Base-by-base conservation (phyloP, 805 yeast species). In the Limtongia smithiae region DNA sequence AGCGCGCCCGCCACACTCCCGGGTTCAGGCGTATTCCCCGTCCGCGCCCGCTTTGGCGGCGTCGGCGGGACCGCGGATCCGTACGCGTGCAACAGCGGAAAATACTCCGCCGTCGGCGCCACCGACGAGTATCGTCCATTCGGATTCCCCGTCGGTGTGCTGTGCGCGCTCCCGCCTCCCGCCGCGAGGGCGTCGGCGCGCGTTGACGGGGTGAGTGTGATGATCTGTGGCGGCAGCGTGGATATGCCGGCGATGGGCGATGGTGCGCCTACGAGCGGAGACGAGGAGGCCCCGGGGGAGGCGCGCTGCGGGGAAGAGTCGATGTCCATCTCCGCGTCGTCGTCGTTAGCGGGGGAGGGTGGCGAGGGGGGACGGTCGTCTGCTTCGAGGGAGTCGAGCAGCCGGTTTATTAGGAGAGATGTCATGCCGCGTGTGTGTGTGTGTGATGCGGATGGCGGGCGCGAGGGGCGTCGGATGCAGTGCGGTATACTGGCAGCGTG, bases 1-100 rank as follows among this genome's bases (percentile, higher is more conserved):
- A 32, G 32, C 32, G 50, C 54, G 14, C 46, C 53, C 27, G 45
- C 50, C 12, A 37, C 44, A 3, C 50, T 35, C 3, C 39, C 45
- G 36, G 32, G 42, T 33, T 36, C 42, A 1, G 41, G 48, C 33
- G 40, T 39, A 7, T 22, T 15, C n/a, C 48, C 41, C n/a, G 40
- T 24, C 38, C 38, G 15, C 15, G 27, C 12, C 18, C 41, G n/a
- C 25, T 28, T 27, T 33, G 31, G 30, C 45, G 36, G 30, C 21
- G 41, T 15, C 12, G 21, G 33, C 34, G 5, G 11, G 37, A 20
- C 27, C 33, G 9, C 31, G 28, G 20, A 11, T 22, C n/a, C 37
- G 28, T 46, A 40, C 18, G 50, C 46, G 17, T 30, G 50, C 33
- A 41, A 33, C 28, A 36, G 21, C 20, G 45, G 45, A 33, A 46